A percentile compares a stretch with the other conserved stretches of the same genome.
Conservation (phyloP, 1,284 basidiomycete species). For the Wolfiporia cocos region DNA sequence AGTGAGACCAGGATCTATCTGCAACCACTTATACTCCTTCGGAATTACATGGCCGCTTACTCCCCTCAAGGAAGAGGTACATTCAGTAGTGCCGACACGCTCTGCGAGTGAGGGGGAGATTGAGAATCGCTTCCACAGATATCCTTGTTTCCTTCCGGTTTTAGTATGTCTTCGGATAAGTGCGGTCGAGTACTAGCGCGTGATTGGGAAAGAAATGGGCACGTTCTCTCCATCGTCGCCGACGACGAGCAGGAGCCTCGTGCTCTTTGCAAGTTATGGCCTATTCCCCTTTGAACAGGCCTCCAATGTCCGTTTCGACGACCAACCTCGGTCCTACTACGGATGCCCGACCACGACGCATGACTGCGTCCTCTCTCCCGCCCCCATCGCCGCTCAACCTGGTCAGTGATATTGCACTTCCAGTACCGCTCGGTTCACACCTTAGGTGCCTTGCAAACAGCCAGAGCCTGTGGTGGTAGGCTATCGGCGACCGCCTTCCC, state of each 20-base stretch:
- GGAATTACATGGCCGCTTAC: too few species aligned
- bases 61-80: too few species aligned
- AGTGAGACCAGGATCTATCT: too few species aligned
- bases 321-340: conserved; percentile 23
- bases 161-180: too few species aligned
- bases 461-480: conserved; percentile 31
- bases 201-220: too few species aligned
- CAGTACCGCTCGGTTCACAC: conserved; percentile 9
- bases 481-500: conserved; percentile 52
- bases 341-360: conserved; percentile 25
- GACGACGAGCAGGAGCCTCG: conserved; percentile 22
- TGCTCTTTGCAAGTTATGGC: conserved; percentile 25
- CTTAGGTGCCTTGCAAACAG: conserved; percentile 19
- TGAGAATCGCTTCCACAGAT: too few species aligned
- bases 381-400: conserved; percentile 30
- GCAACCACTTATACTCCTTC: too few species aligned
- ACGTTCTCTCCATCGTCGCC: conserved; percentile 17
- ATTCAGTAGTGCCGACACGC: too few species aligned
- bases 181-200: too few species aligned
- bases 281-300: conserved; percentile 24
- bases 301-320: conserved; percentile 22
- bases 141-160: too few species aligned
- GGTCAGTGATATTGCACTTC: conserved; percentile 17
- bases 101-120: too few species aligned
- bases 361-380: conserved; percentile 28